Conservation (phyloP, 2,329 filamentous ascomycete genomes). For the Pseudonectria buxi region DNA sequence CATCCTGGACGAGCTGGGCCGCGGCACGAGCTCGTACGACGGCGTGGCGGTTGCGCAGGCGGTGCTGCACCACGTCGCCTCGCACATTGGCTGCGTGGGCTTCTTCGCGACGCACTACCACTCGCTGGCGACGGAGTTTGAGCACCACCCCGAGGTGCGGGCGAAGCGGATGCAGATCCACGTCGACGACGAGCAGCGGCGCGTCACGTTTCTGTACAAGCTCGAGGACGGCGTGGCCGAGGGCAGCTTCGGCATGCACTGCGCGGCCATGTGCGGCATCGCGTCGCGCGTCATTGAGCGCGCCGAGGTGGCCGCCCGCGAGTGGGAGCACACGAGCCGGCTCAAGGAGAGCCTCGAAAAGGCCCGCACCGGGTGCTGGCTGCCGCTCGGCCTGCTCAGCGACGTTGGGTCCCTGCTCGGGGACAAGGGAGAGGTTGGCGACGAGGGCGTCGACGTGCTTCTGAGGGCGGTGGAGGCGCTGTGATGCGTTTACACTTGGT, state of each 20-base stretch:
- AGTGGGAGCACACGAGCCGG: slow-evolving; percentile 92
- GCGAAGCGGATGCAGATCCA: slow-evolving; percentile 90
- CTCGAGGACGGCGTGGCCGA: slow-evolving; percentile 90
- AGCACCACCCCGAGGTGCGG: slow-evolving; percentile 77
- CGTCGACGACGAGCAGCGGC: slow-evolving; percentile 74
- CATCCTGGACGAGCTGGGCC: slow-evolving; percentile 92
- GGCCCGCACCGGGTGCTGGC: slow-evolving; percentile 69
- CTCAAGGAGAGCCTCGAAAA: slow-evolving; percentile 83
- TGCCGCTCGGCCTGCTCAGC: slow-evolving; percentile 80
- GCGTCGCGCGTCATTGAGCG: slow-evolving; percentile 72
- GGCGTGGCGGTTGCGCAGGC: slow-evolving; percentile 95
- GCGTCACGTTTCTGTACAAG: slow-evolving; percentile 95
- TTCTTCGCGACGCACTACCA: slow-evolving; percentile 99
- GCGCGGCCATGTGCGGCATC: slow-evolving; percentile 96
- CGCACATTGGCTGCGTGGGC: slow-evolving; percentile 85
- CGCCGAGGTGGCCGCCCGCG: slow-evolving; percentile 79
- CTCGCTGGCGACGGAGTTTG: slow-evolving; percentile 85
- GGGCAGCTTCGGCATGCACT: slow-evolving; percentile 98
- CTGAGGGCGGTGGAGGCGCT: slow-evolving; percentile 54
- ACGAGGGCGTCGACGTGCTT: slow-evolving; percentile 52
- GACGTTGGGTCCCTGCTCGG: slow-evolving; percentile 75
- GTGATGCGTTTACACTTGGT: slow-evolving; percentile 22
- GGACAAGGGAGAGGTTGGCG: slow-evolving; percentile 43
- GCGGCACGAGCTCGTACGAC: slow-evolving; percentile 91
- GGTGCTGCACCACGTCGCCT: slow-evolving; percentile 91